Base-by-base conservation (phyloP, 2,329 filamentous ascomycete species). In the Plenodomus tracheiphilus region DNA sequence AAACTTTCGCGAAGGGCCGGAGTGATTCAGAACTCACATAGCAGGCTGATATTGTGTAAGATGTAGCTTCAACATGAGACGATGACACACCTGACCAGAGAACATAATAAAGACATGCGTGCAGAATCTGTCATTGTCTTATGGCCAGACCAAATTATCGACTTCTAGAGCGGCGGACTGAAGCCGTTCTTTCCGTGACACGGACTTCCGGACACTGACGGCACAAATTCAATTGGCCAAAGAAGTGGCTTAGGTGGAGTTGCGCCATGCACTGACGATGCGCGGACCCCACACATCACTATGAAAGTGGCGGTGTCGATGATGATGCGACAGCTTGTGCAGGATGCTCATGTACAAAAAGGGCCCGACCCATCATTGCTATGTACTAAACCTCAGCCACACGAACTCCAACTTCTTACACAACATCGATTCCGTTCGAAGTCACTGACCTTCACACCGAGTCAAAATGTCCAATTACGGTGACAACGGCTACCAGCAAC, bases 401-500 rank as follows among this genome's bases (percentile, higher is more conserved):
- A 25, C 22, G 10, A 25, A 25, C 22, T 10, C 22, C 22, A 25
- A 25, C 22, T 25, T 25, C n/a, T n/a, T n/a, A n/a, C n/a, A n/a
- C n/a, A n/a, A n/a, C n/a, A n/a, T n/a, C n/a, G n/a, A n/a, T n/a
- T n/a, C n/a, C n/a, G n/a, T n/a, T n/a, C n/a, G n/a, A n/a, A n/a
- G n/a, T n/a, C n/a, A n/a, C n/a, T n/a, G n/a, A n/a, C n/a, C n/a
- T 5, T 25, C 22, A 10, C 22, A 25, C 22, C 22, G 22, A 5
- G 10, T 10, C 11, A 32, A 7, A 32, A 32, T 32, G 28, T 11
- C 28, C 42, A 47, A 58, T 32, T 49, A 52, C 41, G 21, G 40
- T 2, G 45, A 49, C 16, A 43, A 46, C 15, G 51, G 49, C 36
- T 45, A 54, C 11, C 54, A 59, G 43, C 51, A 51, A 18, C 41